phyloP scores from a whole-genome alignment of 2,329 filamentous ascomycete species.

The Fusarium sp. region DNA sequence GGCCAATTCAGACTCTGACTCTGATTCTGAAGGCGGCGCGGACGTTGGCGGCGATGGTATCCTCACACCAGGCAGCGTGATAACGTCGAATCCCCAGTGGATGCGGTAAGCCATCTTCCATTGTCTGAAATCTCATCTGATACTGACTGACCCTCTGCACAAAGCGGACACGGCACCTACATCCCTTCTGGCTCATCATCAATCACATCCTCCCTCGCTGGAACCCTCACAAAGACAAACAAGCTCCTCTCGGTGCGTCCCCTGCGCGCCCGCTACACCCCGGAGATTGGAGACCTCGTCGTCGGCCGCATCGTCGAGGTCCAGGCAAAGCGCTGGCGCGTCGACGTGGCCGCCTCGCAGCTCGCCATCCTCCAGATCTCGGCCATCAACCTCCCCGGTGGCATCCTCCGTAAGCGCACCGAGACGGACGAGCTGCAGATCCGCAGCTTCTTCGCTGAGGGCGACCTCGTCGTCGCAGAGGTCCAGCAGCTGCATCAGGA shows the following conservation, averaged over 20 bases:
- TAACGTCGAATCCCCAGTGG: conserved; percentile 95
- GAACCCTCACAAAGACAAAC: conserved; percentile 92
- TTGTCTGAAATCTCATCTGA: neutral
- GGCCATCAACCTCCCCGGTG: conserved; percentile 94
- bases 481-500: conserved; percentile 91
- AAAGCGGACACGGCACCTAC: conserved; percentile 90
- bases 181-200: conserved; percentile 70
- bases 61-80: conserved; percentile 88
- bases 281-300: conserved; percentile 95
- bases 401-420: conserved; percentile 89
- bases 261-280: conserved; percentile 90
- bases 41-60: conserved; percentile 66
- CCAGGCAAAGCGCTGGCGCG: conserved; percentile 92
- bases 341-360: conserved; percentile 90
- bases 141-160: conserved; percentile 13
- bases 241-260: conserved; percentile 94
- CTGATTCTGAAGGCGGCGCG: conserved; percentile 60
- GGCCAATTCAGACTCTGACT: conserved; percentile 55
- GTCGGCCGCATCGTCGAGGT: conserved; percentile 95
- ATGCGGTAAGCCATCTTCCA: conserved; percentile 73
- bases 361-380: conserved; percentile 87
- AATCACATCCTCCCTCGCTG: conserved; percentile 91
- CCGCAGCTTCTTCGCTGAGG: conserved; percentile 95
- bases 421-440: conserved; percentile 98
- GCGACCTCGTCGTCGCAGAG: conserved; percentile 93